Conservation (phyloP, 2,329 filamentous ascomycete genomes). For the Penicillium verrucosum region DNA sequence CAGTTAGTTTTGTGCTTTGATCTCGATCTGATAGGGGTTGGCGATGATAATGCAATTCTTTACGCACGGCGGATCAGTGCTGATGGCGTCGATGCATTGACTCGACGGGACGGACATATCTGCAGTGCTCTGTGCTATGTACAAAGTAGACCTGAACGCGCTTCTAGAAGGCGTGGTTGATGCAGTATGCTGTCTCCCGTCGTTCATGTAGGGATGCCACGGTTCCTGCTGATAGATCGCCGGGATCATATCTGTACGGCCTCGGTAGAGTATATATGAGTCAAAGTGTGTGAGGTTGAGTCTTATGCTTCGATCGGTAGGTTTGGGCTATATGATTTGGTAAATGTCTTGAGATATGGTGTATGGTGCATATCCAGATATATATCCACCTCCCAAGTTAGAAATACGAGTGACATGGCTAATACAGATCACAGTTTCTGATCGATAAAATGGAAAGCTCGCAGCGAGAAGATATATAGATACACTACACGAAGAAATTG, state of each 20-base stretch:
- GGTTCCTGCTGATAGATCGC: conserved; percentile 9
- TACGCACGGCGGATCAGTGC: conserved; percentile 10
- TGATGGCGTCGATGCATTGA: conserved; percentile 4
- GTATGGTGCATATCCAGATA: background rate
- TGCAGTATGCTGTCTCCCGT: conserved; percentile 13
- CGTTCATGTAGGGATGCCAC: conserved; percentile 8
- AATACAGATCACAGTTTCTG: background rate
- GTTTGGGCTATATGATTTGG: background rate
- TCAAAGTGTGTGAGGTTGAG: background rate
- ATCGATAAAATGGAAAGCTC: background rate
- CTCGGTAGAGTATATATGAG: background rate
- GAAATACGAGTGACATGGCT: too few species aligned
- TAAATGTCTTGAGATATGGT: background rate
- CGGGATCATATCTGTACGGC: background rate
- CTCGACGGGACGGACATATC: background rate
- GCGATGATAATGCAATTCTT: conserved; percentile 1
- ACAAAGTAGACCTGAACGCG: background rate
- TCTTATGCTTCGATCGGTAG: background rate
- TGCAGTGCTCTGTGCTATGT: conserved; percentile 12
- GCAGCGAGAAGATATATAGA: background rate
- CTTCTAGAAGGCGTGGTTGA: conserved; percentile 6
- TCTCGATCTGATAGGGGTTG: background rate
- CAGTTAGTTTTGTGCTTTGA: background rate
- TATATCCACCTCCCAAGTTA: background rate
- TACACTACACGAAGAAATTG: background rate